Evolutionary conservation across 2,329 filamentous ascomycete species (phyloP).

Genomic region (Trichophyton mentagrophytes): DNA sequence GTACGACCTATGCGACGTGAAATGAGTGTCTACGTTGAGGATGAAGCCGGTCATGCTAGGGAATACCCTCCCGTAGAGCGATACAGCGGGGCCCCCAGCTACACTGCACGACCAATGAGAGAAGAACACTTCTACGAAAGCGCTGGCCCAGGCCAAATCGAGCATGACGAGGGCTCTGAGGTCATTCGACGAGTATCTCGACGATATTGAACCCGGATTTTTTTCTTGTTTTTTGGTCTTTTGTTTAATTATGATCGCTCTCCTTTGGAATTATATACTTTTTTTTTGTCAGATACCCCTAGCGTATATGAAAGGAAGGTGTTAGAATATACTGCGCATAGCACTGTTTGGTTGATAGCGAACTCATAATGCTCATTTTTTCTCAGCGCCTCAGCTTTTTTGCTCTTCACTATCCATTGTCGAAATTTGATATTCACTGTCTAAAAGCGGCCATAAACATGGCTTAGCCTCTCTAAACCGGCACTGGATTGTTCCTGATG

Average conservation of each 20-base stretch:
- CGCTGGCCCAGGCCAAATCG: slow-evolving; percentile 21
- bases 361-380: not conserved
- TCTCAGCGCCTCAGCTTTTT: not conserved
- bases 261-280: not conserved
- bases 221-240: not conserved
- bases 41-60: slow-evolving; percentile 27
- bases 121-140: slow-evolving; percentile 28
- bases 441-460: not conserved
- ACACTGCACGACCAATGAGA: slow-evolving; percentile 27
- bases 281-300: slow-evolving; percentile 1
- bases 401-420: not conserved
- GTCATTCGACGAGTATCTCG: slow-evolving; percentile 23
- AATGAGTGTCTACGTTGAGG: slow-evolving; percentile 32
- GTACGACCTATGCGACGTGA: slow-evolving; percentile 32
- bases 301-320: not conserved
- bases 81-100: slow-evolving; percentile 23
- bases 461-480: not conserved
- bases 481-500: not conserved
- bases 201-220: slow-evolving; percentile 19
- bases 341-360: not conserved
- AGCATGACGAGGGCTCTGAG: slow-evolving; percentile 21
- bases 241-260: not conserved
- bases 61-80: slow-evolving; percentile 38
- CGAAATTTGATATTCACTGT: not conserved
- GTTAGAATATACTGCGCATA: not conserved